Base-by-base conservation (phyloP, 2,329 filamentous ascomycete species). In the Verticillium nonalfalfae region DNA sequence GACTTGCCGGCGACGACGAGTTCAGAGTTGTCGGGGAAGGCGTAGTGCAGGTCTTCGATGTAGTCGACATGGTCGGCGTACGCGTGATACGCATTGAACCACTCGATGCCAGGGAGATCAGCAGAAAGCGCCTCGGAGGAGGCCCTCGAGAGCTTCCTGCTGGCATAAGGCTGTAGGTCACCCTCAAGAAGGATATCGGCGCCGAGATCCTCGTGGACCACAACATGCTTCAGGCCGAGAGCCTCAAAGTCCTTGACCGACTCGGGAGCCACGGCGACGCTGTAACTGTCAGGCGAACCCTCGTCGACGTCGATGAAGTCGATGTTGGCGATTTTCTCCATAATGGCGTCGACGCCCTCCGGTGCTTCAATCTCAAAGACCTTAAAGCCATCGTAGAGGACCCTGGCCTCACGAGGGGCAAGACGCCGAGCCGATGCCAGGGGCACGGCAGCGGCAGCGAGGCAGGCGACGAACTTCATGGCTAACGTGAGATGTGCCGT, bases 61-160 rank as follows among this genome's bases (percentile, higher is more conserved):
- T 77, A 86, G 33, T 76, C 69, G 14, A 80, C 62, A 66, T 85
- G 83, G 62, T 84, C 79, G 2, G 72, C 72, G 62, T 83, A 84
- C 1, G 72, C 40, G 64, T 86, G 83, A 67, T 85, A 86, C 1
- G 74, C 75, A 60, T 79, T 75, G 71, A 85, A 86, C 77, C 80
- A 85, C 9, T 77, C 70, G 35, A 69, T 61, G 62, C 70, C 69
- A 52, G 68, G 67, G 3, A 69, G 64, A 1, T 68, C 67, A 9
- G 63, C 68, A 66, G 58, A 57, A 50, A 58, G 59, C 2, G 61
- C 21, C 7, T n/a, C 57, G 7, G 38, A 34, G 15, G 15, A n/a
- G 13, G 35, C 35, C 35, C 50, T 54, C 57, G 55, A 7, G 35
- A 58, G 2, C 45, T 63, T 4, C 58, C 60, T 60, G 56, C n/a